Percentiles rank a stretch among this genome's conserved stretches.
phyloP scores from a whole-genome alignment of 345 rosid species.

The Rhodamnia argentea region DNA sequence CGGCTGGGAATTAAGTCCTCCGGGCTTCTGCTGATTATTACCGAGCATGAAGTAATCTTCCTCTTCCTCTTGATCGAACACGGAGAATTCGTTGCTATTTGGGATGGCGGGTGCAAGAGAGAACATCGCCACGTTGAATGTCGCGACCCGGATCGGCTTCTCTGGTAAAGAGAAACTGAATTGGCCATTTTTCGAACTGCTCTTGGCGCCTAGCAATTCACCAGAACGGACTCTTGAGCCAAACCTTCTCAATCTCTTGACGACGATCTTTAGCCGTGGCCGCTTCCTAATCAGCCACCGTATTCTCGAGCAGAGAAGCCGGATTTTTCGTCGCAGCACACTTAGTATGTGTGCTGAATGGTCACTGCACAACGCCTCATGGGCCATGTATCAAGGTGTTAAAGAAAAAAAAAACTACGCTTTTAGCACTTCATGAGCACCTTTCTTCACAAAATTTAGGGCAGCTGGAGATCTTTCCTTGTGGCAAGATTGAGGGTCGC shows the following conservation, averaged over 20 bases:
- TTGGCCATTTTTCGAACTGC: conserved; percentile 3
- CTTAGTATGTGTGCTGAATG: conserved; percentile 25
- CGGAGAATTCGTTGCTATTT: conserved; percentile 14
- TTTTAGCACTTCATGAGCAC: neutral
- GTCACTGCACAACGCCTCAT: neutral
- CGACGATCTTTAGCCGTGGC: conserved; percentile 40
- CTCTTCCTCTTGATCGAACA: neutral
- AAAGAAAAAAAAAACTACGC: too few species aligned
- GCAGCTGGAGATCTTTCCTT: neutral
- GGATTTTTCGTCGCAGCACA: conserved; percentile 36
- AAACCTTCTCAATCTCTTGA: conserved; percentile 50
- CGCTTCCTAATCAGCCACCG: conserved; percentile 54
- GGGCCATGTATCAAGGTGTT: neutral
- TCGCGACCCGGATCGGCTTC: conserved; percentile 65
- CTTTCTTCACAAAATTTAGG: neutral
- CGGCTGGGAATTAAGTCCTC: conserved; percentile 17
- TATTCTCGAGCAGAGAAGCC: conserved; percentile 41
- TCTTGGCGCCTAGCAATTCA: neutral
- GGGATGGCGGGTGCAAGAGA: conserved; percentile 81
- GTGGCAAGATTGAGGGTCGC: neutral
- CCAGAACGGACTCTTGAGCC: conserved; percentile 2
- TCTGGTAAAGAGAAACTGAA: conserved; percentile 8
- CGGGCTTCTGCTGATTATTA: conserved; percentile 11
- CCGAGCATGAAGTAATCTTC: conserved; percentile 12
- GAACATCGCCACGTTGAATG: conserved; percentile 95